Evolutionary conservation across 2,329 filamentous ascomycete species (phyloP), one percentile per base, ranked within the genome.

Genomic region (Colletotrichum lupini): DNA sequence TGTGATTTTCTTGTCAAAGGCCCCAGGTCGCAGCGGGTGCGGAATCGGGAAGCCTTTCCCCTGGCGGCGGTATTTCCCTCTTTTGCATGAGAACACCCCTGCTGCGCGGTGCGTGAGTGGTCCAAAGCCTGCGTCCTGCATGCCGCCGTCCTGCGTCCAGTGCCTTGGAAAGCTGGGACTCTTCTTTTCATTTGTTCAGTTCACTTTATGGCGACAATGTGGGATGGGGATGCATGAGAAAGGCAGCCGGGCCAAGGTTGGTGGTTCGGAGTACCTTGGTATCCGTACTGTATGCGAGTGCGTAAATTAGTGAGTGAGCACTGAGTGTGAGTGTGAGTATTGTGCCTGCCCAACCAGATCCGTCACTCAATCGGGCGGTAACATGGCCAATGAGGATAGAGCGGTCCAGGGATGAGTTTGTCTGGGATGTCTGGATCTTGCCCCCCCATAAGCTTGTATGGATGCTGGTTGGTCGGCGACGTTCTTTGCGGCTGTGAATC

Each of bases 291-390:
- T 49, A 49, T 49, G 42, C 19, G 52, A 55, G 52, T 55, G 61
- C 53, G n/a, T 53, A 46, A 63, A 46, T 16, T 26, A 26, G 26
- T 49, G 46, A 24, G 59, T 32, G 46, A 49, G 37, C 37, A 22
- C 22, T 24, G 59, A 22, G 3, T 30, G 16, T 35, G n/a, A n/a
- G 60, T 11, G 35, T 49, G 37, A 49, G 37, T 26, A 32, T 42
- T 42, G 58, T 60, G 49, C 66, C 60, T 72, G 68, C 76, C 75
- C 76, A 76, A 75, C 74, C 60, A 74, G 61, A 64, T 63, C 76
- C 68, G 75, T 81, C 79, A 80, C 78, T 75, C 76, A 76, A 67
- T 75, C 76, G 78, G 81, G 81, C 81, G 81, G 76, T 77, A 82
- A 81, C 76, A 77, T 74, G 72, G 67, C 77, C 77, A 79, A 79